Base-by-base conservation (phyloP, 2,329 filamentous ascomycete genomes). In the Colletotrichum cereale region DNA sequence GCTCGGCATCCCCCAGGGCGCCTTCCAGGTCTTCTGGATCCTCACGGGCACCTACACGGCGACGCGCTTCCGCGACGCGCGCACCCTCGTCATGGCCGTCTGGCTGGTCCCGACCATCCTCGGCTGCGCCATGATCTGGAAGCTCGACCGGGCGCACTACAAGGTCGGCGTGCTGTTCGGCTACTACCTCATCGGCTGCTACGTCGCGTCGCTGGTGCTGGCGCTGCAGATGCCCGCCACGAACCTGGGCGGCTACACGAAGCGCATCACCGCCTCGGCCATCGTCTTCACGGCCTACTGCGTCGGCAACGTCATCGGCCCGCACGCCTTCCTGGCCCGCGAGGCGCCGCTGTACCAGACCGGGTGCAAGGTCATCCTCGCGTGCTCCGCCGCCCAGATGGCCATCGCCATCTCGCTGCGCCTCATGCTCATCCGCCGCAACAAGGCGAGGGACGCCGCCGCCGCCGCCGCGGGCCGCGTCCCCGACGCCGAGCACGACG, bases 1-100 rank as follows among this genome's bases (percentile, higher is more conserved):
- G 0, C 81, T 87, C 4, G 87, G 86, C 0, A 89, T 90, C 40
- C 88, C 88, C 0, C 83, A 85, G 53, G 88, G 88, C 6, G 84
- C 81, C 1, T 88, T 87, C 74, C 86, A 88, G 66, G 81, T 87
- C 3, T 76, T 87, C n/a, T 88, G 82, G 73, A 85, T 90, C 44
- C 82, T 89, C 12, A 81, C 82, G 0, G 87, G 87, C 2, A 84
- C 86, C 1, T 89, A 80, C 62, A 75, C 88, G 2, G 87, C 88
- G 0, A 85, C 86, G 3, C 81, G 79, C n/a, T 80, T 87, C 72
- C 82, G 81, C 63, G 87, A 89, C 58, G 78, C 80, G 3, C 82
- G 87, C 5, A 89, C 87, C 0, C 78, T 82, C 29, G 82, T 88
- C 64, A 89, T 89, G 87, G 80, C 82, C 3, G 62, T 84, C 0